Base-by-base conservation (phyloP, 2,329 filamentous ascomycete genomes). In the Tolypocladium endophyticum region DNA sequence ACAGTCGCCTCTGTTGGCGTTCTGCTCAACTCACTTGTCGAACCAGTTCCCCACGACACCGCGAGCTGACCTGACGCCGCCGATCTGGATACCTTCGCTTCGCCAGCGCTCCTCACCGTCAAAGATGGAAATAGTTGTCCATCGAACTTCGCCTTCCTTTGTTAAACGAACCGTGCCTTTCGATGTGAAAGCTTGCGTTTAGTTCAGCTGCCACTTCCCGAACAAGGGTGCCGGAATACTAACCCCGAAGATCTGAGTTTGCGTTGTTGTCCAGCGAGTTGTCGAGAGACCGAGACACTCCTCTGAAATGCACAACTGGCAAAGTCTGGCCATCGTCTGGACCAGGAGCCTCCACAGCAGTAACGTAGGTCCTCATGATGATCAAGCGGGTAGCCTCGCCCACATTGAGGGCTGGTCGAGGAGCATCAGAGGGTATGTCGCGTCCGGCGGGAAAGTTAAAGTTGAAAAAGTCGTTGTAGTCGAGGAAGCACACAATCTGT, bases 31-130 rank as follows among this genome's bases (percentile, higher is more conserved):
- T 62, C 74, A 86, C 83, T 85, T 87, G 66, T 90, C 88, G 66
- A 91, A 92, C 89, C 89, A 93, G 57, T 84, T 87, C 0, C 89
- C 89, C 2, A 91, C 68, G 0, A 91, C 84, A 1, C 88, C 88
- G 9, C 88, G 79, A 8, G 81, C 83, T 7, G 86, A 87, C 56
- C 76, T 73, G 1, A 84, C 66, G 0, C 89, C 89, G 14, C 89
- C 89, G 6, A 92, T 72, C 71, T 93, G 89, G 7, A 92, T 77
- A 11, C 87, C 83, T 73, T 93, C 89, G 67, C 85, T 88, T n/a
- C 83, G 81, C 89, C 89, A 92, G 28, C 87, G 77, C 67, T 88
- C 85, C 64, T 89, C 79, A 55, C 87, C 85, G 64, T 80, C 74
- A 63, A 79, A 77, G 16, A 90, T 78, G 1, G 84, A 88, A 58